Base-by-base conservation (phyloP, 2,329 filamentous ascomycete species). In the Penicillium vulpinum region DNA sequence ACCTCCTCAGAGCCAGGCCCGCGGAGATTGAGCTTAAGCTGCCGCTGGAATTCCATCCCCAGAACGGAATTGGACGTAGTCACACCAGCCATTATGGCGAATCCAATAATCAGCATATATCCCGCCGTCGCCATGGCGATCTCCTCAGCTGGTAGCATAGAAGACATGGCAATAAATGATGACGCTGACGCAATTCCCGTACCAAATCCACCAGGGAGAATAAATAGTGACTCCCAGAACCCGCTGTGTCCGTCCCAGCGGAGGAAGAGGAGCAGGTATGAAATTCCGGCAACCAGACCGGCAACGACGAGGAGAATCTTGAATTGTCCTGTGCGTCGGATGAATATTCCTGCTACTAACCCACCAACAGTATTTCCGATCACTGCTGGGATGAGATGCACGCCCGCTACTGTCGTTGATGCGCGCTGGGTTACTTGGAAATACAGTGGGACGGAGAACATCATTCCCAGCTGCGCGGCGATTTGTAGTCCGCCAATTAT, bases 401-500 rank as follows among this genome's bases (percentile, higher is more conserved):
- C 75, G 2, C 81, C 81, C 0, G 87, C 85, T 1, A 77, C 73
- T 0, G 86, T 85, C 43, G 82, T 85, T 0, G 83, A 85, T 3
- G 80, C 81, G 0, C 78, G 75, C 5, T 81, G 75, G 0, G 86
- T 87, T 1, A 88, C 81, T 56, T 88, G 85, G 61, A 90, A 91
- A 72, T 90, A 90, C 0, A 90, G 71, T 0, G 88, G 88, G 0
- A 90, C 81, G 0, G 82, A 81, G 52, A 85, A 87, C 83, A 89
- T 86, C 67, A 86, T 77, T 73, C 79, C 81, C 9, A 85, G 70
- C 64, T 90, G 88, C 0, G 85, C 83, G 1, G 80, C 78, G 0
- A 77, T 73, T 59, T 88, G 86, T 0, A 83, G 72, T 2, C 76
- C 73, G 22, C 79, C 76, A 36, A 86, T 81, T 0, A 69, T 28